phyloP scores from a whole-genome alignment of 1,284 basidiomycete genomes.

The Phellinidium pouzarii region DNA sequence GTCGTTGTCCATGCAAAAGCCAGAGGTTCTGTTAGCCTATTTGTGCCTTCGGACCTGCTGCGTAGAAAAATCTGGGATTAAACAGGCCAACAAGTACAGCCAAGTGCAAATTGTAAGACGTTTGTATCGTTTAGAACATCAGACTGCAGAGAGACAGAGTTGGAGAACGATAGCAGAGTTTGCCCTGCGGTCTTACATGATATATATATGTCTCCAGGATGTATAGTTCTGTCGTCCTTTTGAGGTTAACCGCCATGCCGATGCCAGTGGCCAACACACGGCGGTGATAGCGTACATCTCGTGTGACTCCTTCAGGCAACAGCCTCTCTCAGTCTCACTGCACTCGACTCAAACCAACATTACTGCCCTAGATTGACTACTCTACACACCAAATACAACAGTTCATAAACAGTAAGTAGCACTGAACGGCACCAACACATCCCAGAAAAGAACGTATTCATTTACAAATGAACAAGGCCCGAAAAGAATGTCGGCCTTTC shows the following conservation, averaged over 20 bases:
- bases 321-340: not conserved
- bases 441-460: not conserved
- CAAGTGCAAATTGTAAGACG: no score
- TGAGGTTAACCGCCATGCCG: no score
- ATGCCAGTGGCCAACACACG: not conserved
- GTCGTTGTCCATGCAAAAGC: constrained; percentile 9
- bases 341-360: not conserved
- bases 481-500: not conserved
- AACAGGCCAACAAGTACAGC: no score
- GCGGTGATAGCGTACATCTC: constrained; percentile 6
- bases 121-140: no score
- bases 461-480: not conserved
- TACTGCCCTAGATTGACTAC: not conserved
- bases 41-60: no score
- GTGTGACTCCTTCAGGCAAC: not conserved
- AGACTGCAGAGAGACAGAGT: no score
- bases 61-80: no score
- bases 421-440: not conserved
- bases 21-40: no score
- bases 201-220: no score
- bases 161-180: no score
- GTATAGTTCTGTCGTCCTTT: no score
- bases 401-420: not conserved
- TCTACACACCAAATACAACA: not conserved
- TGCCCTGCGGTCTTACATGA: no score